Conservation (phyloP, 345 rosid species). For the Mallotus nudiflorus region DNA sequence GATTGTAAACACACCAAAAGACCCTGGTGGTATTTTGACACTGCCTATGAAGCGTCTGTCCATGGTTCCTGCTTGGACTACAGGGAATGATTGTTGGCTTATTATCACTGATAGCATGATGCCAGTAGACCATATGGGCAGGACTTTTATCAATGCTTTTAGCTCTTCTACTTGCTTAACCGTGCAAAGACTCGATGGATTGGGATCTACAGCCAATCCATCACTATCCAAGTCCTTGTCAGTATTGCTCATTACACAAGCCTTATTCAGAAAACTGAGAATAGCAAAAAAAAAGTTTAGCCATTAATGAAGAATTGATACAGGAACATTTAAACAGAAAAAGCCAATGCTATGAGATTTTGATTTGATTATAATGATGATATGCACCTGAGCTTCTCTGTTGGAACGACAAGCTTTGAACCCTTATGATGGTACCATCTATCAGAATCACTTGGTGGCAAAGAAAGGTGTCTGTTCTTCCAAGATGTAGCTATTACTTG, state of each 20-base stretch:
- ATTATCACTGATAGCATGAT: conserved; percentile 43
- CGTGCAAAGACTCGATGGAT: conserved; percentile 52
- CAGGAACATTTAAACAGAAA: too few species aligned
- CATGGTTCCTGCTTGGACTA: conserved; percentile 47
- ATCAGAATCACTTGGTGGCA: conserved; percentile 29
- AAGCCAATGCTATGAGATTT: too few species aligned
- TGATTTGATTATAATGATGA: neutral
- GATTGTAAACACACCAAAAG: conserved; percentile 36
- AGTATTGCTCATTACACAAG: conserved; percentile 43
- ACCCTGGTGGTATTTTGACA: conserved; percentile 40
- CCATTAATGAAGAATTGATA: too few species aligned
- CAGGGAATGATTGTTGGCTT: conserved; percentile 47
- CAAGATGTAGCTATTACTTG: conserved; percentile 41
- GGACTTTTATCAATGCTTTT: conserved; percentile 48
- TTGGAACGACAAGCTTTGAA: conserved; percentile 38
- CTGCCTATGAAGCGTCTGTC: conserved; percentile 38
- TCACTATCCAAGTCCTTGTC: conserved; percentile 37
- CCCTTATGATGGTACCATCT: conserved; percentile 29
- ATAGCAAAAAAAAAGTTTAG: neutral
- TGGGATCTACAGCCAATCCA: conserved; percentile 35
- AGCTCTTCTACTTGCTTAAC: conserved; percentile 56
- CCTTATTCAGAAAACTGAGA: conserved; percentile 49
- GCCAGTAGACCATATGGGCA: conserved; percentile 55
- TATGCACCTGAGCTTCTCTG: conserved; percentile 41
- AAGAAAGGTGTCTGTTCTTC: conserved; percentile 32